Evolutionary conservation across 2,329 filamentous ascomycete genomes (phyloP), one percentile per base, ranked within the genome.

Genomic region (Elsinoe fawcettii): DNA sequence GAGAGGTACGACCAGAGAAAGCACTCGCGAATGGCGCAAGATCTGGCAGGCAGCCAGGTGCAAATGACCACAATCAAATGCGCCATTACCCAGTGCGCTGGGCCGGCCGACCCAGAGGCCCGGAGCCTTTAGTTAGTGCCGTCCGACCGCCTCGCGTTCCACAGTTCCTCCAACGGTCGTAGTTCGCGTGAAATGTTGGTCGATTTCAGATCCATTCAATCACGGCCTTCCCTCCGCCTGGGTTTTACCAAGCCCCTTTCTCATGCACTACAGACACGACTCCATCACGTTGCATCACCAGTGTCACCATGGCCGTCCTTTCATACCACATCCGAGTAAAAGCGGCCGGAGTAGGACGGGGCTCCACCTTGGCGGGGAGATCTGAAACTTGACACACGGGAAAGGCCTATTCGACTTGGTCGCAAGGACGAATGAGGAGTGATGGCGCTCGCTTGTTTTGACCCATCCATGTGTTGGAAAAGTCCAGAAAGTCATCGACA

Each of bases 381-480:
- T 53, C 49, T 53, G 49, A 53, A 53, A 53, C 49, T 53, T 53
- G 49, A 53, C 49, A 53, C 12, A 22, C 49, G 30, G 49, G 30
- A 39, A 9, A 23, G 22, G 9, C 25, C 49, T 37, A n/a, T 53
- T 16, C 20, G 41, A 46, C 20, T 25, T 46, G 41, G 6, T 2
- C 20, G 9, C 41, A 12, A 39, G 49, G 25, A 34, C 49, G 30
- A 53, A 53, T 53, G 25, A 25, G 14, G 4, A 12, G 8, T n/a
- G 16, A 20, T n/a, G 18, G 30, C 49, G 49, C 49, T 53, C 49
- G 49, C 49, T 53, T 53, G 3, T 53, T 39, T 53, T 53, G 32
- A 36, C 49, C 41, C n/a, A 12, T 9, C 11, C 20, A 12, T 46
- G 3, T 37, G 14, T 18, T 20, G 8, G 32, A 18, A 14, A 18